These are phyloP conservation scores for Cicer yamashitae DNA, from an alignment of 306 rosid genomes.

Conservation along the genomic window DNA sequence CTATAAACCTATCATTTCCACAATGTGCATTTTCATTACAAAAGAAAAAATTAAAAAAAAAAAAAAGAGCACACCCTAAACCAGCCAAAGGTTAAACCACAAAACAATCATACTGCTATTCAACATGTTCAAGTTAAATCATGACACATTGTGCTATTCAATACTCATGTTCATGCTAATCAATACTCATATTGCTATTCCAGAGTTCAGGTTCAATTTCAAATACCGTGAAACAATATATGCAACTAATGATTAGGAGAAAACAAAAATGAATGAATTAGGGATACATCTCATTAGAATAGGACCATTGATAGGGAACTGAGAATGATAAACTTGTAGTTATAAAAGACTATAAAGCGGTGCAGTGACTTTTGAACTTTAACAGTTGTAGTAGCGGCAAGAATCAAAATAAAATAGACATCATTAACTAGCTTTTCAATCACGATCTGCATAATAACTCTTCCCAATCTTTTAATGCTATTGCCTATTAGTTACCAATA, in stretches of 20 bases:
- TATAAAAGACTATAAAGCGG: background rate
- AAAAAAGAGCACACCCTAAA: too few relatives aligned
- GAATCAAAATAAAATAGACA: background rate
- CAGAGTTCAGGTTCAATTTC: background rate
- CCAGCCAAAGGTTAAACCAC: too few relatives aligned
- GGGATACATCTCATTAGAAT: background rate
- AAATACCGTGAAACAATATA: background rate
- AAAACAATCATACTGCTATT: too few relatives aligned
- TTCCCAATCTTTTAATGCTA: background rate
- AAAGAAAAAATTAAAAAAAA: too few relatives aligned
- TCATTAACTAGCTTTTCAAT: slow-evolving; percentile 27
- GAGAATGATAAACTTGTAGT: background rate
- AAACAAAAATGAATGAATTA: background rate
- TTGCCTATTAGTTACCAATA: background rate
- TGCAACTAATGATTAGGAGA: background rate
- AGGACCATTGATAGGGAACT: background rate
- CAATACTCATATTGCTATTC: background rate
- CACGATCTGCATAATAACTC: background rate
- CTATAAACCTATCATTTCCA: too few relatives aligned
- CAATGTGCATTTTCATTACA: too few relatives aligned
- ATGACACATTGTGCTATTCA: background rate
- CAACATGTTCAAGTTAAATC: too few relatives aligned
- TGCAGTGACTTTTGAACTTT: background rate
- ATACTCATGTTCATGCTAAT: background rate
- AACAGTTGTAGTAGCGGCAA: background rate